Base-by-base conservation (phyloP, 2,329 filamentous ascomycete species). In the Aspergillus fijiensis region DNA sequence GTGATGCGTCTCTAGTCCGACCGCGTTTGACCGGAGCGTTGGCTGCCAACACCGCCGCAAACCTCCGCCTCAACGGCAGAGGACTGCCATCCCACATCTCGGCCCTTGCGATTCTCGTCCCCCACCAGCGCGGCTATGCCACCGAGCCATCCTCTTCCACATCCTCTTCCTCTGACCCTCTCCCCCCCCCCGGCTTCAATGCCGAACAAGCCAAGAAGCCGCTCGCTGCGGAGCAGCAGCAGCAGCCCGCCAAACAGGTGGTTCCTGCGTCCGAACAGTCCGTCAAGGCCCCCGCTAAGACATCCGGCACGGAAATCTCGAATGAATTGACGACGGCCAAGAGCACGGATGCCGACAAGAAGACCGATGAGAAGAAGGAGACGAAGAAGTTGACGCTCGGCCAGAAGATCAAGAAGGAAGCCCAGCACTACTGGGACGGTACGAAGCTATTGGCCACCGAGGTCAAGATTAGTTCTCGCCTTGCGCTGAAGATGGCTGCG, bases 401-500 rank as follows among this genome's bases (percentile, higher is more conserved):
- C 77, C 91, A 98, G 76, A 96, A 93, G 80, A 88, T 99, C 72
- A 99, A 96, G 84, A 93, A 96, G 76, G 95, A 99, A 78, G 84
- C 83, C 14, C 87, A 89, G 63, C 95, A 99, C 77, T 99, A 99
- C 80, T 98, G 95, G 94, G 95, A 99, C 78, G 95, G 95, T 61
- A 98, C 92, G 29, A 99, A 99, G 79, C 83, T 99, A 70, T 82
- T 99, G 67, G 93, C 89, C 23, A 90, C 92, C 1, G 95, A 99
- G 79, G 88, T 98, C 73, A 91, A 83, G 77, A 99, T 99, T 75
- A 98, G 94, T 76, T 91, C 90, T 63, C 89, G 89, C 64, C 81
- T 99, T 66, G 95, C 93, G 5, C 77, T 97, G 76, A 98, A 97
- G 82, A 99, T 99, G 95, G 92, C 93, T 14, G 93, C 91, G 60